phyloP scores from a whole-genome alignment of 2,329 filamentous ascomycete species.

The Xylariaceae sp. region DNA sequence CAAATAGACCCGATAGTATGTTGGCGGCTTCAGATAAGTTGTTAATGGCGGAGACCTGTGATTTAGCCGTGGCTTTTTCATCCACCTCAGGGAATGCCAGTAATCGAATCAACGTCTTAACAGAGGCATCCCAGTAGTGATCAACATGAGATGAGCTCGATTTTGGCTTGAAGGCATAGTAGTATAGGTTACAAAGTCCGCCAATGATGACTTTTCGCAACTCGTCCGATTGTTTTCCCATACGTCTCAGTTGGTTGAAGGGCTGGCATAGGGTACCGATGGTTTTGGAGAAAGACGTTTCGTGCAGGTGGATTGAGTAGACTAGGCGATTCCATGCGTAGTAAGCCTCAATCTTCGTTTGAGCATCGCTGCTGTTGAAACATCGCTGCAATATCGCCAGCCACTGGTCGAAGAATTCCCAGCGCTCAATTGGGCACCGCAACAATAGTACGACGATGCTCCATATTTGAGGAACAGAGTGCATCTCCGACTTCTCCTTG shows the following conservation, averaged over 20 bases:
- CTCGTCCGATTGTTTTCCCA: slow-evolving; percentile 53
- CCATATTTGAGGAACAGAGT: slow-evolving; percentile 82
- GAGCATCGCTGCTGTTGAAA: slow-evolving; percentile 71
- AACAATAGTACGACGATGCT: slow-evolving; percentile 74
- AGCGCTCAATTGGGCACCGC: slow-evolving; percentile 59
- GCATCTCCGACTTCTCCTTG: slow-evolving; percentile 54
- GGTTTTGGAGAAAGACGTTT: slow-evolving; percentile 54
- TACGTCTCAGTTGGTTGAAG: slow-evolving; percentile 64
- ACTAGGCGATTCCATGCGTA: slow-evolving; percentile 81
- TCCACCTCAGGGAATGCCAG: slow-evolving; percentile 40
- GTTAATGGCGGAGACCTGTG: slow-evolving; percentile 36
- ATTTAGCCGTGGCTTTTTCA: slow-evolving; percentile 31
- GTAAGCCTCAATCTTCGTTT: slow-evolving; percentile 71
- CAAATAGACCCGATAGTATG: slow-evolving; percentile 69
- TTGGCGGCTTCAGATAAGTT: slow-evolving; percentile 56
- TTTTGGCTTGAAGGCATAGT: slow-evolving; percentile 73
- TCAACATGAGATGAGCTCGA: slow-evolving; percentile 63
- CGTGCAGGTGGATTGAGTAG: slow-evolving; percentile 63
- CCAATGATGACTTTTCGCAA: slow-evolving; percentile 55
- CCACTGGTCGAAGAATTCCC: slow-evolving; percentile 71
- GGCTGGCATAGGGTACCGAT: slow-evolving; percentile 56
- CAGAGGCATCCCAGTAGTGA: slow-evolving; percentile 70
- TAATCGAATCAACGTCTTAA: slow-evolving; percentile 58
- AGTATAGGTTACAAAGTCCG: slow-evolving; percentile 73
- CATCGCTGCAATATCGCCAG: slow-evolving; percentile 73